These are phyloP conservation scores for Lecanicillium sp. DNA, from an alignment of 2,329 filamentous ascomycete genomes.

Conservation along the genomic window DNA sequence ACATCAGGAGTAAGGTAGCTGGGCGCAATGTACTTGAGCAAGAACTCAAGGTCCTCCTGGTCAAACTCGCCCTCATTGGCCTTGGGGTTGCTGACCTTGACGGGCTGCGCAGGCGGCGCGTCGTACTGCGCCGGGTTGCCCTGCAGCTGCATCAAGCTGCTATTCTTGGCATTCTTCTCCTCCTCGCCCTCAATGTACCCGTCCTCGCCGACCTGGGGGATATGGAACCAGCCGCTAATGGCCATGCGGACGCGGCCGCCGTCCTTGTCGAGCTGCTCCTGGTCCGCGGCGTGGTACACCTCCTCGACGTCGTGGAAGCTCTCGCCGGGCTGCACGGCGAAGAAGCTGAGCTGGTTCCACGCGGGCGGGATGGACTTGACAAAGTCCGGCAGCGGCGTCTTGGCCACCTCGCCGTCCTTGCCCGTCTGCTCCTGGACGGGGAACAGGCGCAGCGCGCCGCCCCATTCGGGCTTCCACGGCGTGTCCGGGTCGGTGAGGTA, in stretches of 20 bases:
- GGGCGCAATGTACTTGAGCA: constrained; percentile 84
- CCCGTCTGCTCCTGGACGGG: constrained; percentile 55
- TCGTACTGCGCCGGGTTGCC: constrained; percentile 89
- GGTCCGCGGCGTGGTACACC: constrained; percentile 67
- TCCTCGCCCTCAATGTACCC: constrained; percentile 85
- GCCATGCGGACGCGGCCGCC: constrained; percentile 86
- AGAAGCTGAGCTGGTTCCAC: constrained; percentile 97
- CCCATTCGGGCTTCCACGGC: constrained; percentile 87
- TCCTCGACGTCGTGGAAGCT: constrained; percentile 99
- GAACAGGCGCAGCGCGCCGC: constrained; percentile 83
- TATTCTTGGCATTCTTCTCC: constrained; percentile 80
- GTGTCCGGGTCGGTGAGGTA: constrained; percentile 90
- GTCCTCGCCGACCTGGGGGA: constrained; percentile 88
- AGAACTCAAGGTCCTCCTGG: constrained; percentile 76
- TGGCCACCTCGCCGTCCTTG: constrained; percentile 65
- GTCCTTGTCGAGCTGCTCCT: constrained; percentile 56
- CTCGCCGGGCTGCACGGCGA: constrained; percentile 95
- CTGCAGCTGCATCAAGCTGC: constrained; percentile 86
- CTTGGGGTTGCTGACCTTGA: constrained; percentile 32
- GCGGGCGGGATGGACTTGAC: constrained; percentile 82
- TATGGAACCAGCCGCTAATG: constrained; percentile 98
- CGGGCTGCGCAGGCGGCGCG: constrained; percentile 57
- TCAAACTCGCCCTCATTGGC: constrained; percentile 54
- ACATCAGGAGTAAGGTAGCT: constrained; percentile 90
- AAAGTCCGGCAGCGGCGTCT: constrained; percentile 71